Conservation (phyloP, 768 basidiomycete genomes). For the Pleurotus tuber-regium region DNA sequence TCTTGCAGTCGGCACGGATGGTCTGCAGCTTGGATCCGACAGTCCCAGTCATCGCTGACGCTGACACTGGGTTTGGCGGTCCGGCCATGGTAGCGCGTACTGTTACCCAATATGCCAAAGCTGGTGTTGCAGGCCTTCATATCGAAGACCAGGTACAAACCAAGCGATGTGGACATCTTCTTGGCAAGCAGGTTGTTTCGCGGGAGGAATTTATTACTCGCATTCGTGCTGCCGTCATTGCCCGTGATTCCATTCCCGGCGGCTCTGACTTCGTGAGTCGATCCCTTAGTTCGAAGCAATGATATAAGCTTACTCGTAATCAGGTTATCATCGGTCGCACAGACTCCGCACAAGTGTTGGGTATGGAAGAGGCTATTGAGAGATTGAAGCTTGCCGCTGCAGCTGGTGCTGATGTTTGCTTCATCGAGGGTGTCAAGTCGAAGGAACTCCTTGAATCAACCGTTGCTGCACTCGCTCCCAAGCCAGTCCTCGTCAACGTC, state of each 20-base stretch:
- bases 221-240: conserved; percentile 50
- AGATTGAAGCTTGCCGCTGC: conserved; percentile 44
- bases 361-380: conserved; percentile 49
- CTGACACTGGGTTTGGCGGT: conserved; percentile 57
- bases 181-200: conserved; percentile 52
- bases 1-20: conserved; percentile 42
- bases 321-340: conserved; percentile 50
- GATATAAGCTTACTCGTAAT: not conserved
- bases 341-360: conserved; percentile 47
- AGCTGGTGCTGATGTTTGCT: conserved; percentile 46
- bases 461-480: conserved; percentile 37
- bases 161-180: conserved; percentile 53
- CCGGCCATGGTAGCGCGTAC: conserved; percentile 56
- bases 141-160: conserved; percentile 57
- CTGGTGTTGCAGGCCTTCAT: conserved; percentile 51
- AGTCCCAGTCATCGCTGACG: conserved; percentile 51
- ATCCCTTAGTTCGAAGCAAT: conserved; percentile 35
- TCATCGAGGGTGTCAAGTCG: conserved; percentile 49
- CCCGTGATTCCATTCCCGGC: conserved; percentile 42
- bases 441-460: conserved; percentile 41
- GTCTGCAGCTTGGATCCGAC: conserved; percentile 45
- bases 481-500: conserved; percentile 48
- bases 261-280: conserved; percentile 14
- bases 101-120: conserved; percentile 45
- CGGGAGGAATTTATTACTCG: conserved; percentile 48